Evolutionary conservation across 2,329 filamentous ascomycete species (phyloP).

Genomic region (Pseudonectria buxi): DNA sequence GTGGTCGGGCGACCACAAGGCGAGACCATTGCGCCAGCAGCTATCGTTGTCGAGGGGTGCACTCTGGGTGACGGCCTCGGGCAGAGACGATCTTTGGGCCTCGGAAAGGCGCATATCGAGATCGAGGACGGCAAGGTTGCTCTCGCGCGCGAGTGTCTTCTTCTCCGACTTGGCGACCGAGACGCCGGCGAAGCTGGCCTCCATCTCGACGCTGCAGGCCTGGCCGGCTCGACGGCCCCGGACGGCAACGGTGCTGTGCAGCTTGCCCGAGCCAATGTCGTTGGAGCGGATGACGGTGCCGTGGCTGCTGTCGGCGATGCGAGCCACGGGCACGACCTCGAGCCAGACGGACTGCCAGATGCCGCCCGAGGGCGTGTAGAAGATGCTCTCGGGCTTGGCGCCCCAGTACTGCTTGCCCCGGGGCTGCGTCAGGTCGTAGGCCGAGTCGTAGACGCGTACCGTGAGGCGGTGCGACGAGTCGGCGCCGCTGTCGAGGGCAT

Average conservation of each 20-base stretch:
- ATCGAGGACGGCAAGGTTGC: conserved; percentile 39
- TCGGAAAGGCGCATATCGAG: conserved; percentile 42
- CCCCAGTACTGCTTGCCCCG: conserved; percentile 63
- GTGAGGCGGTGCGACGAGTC: conserved; percentile 37
- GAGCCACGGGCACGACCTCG: conserved; percentile 45
- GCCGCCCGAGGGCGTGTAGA: conserved; percentile 51
- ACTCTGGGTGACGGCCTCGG: conserved; percentile 24
- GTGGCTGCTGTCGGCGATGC: conserved; percentile 48
- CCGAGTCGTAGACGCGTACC: conserved; percentile 55
- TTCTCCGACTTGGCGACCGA: conserved; percentile 37
- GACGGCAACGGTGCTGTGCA: conserved; percentile 45
- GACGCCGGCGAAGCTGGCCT: conserved; percentile 44
- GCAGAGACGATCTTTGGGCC: conserved; percentile 33
- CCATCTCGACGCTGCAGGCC: conserved; percentile 44
- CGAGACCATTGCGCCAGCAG: conserved; percentile 48
- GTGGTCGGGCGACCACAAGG: conserved; percentile 55
- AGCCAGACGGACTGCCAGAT: conserved; percentile 54
- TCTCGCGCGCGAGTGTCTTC: conserved; percentile 41
- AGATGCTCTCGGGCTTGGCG: conserved; percentile 53
- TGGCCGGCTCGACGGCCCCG: conserved; percentile 41
- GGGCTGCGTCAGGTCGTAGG: conserved; percentile 57
- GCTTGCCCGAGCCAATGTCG: conserved; percentile 43
- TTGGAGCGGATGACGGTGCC: conserved; percentile 53
- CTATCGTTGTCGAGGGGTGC: conserved; percentile 31
- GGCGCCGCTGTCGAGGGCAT: conserved; percentile 29